Percentiles rank a stretch among this genome's conserved stretches.
Conservation (phyloP, 352 stramenopile genomes). For the Peronospora destructor region DNA sequence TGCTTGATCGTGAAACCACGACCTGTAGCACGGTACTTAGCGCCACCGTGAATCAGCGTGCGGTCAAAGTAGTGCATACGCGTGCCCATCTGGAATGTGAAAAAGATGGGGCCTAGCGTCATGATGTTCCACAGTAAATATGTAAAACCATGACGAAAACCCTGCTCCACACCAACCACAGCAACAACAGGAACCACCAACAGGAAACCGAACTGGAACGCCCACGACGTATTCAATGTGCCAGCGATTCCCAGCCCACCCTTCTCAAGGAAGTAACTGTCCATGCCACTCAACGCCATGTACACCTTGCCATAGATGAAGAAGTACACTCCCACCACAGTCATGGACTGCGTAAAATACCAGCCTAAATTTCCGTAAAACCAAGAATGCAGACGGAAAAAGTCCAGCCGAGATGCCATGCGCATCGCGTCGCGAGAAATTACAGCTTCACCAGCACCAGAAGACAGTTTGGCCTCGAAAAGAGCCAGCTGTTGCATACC, state of each 20-base stretch:
- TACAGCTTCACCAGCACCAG: constrained; percentile 95
- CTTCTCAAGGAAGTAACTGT: constrained; percentile 87
- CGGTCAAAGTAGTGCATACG: constrained; percentile 98
- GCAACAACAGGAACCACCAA: constrained; percentile 95
- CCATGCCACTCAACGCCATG: constrained; percentile 90
- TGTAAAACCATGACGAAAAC: constrained; percentile 90
- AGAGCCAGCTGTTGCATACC: constrained; percentile 98
- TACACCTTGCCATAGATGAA: constrained; percentile 97
- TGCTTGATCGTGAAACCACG: constrained; percentile 98
- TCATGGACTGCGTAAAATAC: constrained; percentile 98
- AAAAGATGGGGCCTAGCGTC: constrained; percentile 97
- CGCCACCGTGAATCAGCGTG: constrained; percentile 95
- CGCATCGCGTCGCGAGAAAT: constrained; percentile 94
- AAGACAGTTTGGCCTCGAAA: constrained; percentile 96
- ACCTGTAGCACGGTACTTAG: constrained; percentile 96
- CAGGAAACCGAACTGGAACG: constrained; percentile 92
- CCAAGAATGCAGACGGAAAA: constrained; percentile 95
- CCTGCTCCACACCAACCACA: constrained; percentile 94
- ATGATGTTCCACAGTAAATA: constrained; percentile 93
- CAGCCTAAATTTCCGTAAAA: constrained; percentile 98
- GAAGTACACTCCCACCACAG: constrained; percentile 95
- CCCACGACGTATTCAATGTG: constrained; percentile 94
- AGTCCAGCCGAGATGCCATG: constrained; percentile 94
- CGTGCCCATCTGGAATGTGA: constrained; percentile 99
- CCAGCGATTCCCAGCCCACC: constrained; percentile 91